These are phyloP conservation scores for Pseudogymnoascus sp. DNA, from an alignment of 2,329 filamentous ascomycete genomes.

Conservation along the genomic window DNA sequence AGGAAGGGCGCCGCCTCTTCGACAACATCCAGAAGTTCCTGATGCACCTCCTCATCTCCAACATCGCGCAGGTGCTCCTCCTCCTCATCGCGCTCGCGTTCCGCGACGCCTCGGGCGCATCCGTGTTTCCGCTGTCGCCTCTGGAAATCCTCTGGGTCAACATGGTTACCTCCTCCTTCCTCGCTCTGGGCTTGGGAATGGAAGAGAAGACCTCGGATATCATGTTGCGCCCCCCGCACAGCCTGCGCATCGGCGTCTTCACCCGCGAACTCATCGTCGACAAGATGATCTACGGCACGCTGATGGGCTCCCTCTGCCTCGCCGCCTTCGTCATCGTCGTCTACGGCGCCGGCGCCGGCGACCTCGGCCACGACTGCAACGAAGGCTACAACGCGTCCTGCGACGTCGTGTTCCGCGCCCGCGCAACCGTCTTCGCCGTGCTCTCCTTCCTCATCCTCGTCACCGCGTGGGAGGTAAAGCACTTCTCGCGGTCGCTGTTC, in stretches of 20 bases:
- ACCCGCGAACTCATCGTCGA: constrained; percentile 56
- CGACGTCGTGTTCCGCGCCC: constrained; percentile 51
- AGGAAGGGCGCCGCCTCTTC: constrained; percentile 60
- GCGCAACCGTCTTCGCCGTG: constrained; percentile 61
- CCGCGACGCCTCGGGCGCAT: constrained; percentile 49
- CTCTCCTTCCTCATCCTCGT: constrained; percentile 60
- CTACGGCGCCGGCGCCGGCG: constrained; percentile 44
- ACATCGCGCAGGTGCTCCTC: constrained; percentile 61
- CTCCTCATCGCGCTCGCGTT: constrained; percentile 62
- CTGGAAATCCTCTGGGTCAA: constrained; percentile 72
- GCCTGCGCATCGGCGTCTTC: constrained; percentile 52
- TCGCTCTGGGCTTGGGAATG: constrained; percentile 64
- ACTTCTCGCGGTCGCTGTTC: constrained; percentile 62
- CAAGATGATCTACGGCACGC: constrained; percentile 57
- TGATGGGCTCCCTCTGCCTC: constrained; percentile 55
- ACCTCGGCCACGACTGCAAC: constrained; percentile 51
- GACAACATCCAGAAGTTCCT: constrained; percentile 68
- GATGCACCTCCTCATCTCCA: constrained; percentile 59
- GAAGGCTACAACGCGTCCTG: constrained; percentile 42
- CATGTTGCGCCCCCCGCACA: constrained; percentile 56
- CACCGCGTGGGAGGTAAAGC: constrained; percentile 66
- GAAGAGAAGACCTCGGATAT: constrained; percentile 62
- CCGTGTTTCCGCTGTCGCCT: constrained; percentile 62
- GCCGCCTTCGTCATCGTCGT: constrained; percentile 52
- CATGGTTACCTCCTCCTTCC: constrained; percentile 62